Base-by-base conservation (phyloP, 345 rosid genomes). In the Syzygium oleosum region DNA sequence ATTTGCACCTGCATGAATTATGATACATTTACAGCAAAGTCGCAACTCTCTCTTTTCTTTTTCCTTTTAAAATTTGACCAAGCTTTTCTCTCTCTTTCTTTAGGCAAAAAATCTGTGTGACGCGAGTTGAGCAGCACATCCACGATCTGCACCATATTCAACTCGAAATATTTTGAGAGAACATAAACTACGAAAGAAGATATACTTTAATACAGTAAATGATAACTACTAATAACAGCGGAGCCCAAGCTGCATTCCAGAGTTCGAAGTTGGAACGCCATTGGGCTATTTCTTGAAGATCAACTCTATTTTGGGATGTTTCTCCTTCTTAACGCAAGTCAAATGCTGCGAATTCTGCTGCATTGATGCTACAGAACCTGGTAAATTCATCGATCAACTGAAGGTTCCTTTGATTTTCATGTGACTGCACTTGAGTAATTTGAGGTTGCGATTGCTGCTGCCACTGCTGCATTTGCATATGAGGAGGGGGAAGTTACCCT, bases 321-420 rank as follows among this genome's bases (percentile, higher is more conserved):
- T 19, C 56, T 54, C 23, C 56, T 17, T 54, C 56, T 54, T 17
- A 7, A 54, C 9, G 56, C 56, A 54, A 54, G 56, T 54, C 56
- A 2, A 54, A 68, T 16, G 22, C 79, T 31, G 95, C 87, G 96
- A 88, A 93, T 90, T 93, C 87, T 92, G 98, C 89, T 92, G 98
- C 91, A 95, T 89, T 84, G 93, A 88, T 77, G 92, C 90, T 84
- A 92, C 91, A 84, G 97, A 87, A 86, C 93, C 94, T 78, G 91
- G 96, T 89, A 93, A 38, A 88, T 91, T 93, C 94, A 93, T 91
- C 86, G 96, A 89, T 86, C 91, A 95, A 87, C 91, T 93, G 96
- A 25, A 93, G 91, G 79, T 94, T 95, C 92, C 94, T 61, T 88
- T 94, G 99, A 91, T 87, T 92, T 73, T 97, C 99, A 88, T 93